Conservation (phyloP, 768 basidiomycete genomes). For the Cystobasidium ongulense region DNA sequence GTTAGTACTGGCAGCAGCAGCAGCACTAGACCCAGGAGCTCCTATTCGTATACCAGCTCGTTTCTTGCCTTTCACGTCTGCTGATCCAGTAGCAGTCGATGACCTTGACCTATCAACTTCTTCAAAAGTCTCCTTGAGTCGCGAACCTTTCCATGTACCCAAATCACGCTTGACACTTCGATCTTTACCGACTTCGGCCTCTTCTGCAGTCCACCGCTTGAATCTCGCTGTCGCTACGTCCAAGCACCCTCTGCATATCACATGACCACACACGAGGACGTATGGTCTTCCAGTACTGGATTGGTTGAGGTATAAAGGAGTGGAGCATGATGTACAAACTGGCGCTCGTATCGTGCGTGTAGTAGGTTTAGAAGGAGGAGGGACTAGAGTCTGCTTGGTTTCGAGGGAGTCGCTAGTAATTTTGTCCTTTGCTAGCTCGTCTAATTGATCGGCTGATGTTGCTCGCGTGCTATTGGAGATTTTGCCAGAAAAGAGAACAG, state of each 20-base stretch:
- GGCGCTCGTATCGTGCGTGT: constrained; percentile 10
- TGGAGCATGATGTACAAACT: constrained; percentile 14
- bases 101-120: background rate
- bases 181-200: background rate
- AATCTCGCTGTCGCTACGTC: background rate
- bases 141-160: constrained; percentile 9
- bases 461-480: background rate
- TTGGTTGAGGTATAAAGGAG: constrained; percentile 11
- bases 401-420: background rate
- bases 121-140: constrained; percentile 3
- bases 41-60: background rate
- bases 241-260: constrained; percentile 9
- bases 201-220: background rate
- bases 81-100: background rate
- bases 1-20: background rate
- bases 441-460: background rate
- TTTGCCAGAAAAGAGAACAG: background rate
- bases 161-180: background rate
- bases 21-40: background rate
- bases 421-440: background rate
- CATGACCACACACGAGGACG: constrained; percentile 19
- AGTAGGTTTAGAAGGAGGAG: constrained; percentile 4
- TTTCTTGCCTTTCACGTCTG: constrained; percentile 7
- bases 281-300: constrained; percentile 8
- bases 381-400: background rate